Base-by-base conservation (phyloP, 805 yeast genomes). In the Candida argentea region DNA sequence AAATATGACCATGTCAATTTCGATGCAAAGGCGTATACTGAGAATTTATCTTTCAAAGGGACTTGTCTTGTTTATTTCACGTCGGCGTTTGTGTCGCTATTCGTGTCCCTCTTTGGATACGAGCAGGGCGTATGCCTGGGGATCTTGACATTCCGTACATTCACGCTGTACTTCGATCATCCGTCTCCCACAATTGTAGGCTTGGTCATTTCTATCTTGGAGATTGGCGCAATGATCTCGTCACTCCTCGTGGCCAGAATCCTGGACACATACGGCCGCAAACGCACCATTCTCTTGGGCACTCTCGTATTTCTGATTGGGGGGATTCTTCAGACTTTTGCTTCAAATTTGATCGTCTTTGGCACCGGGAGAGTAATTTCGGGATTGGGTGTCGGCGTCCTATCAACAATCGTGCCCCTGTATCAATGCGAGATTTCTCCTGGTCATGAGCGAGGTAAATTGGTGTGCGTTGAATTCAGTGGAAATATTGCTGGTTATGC, bases 371-470 rank as follows among this genome's bases (percentile, higher is more conserved):
- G 95, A 41, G 70, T 82, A 17, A 66, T 84, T 25, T 67, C 83
- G 22, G 95, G 95, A 11, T 40, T 84, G n/a, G 94, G 94, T 2
- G 87, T 85, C 15, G 95, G 95, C 3, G 57, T 85, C 30, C 58
- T 85, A 25, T 76, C 87, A 15, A 77, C 93, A 5, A 78, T 85
- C 36, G 87, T 85, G 7, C 94, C 94, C 1, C 76, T 83, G 27
- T 85, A 83, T 52, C 94, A 84, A 49, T 75, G 87, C 27, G 95
- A 85, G 47, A 82, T 86, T 27, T 73, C 87, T 5, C 95, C 95
- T 1, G 79, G 86, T 14, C 82, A 82, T 44, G 82, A 81, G 40
- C 67, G 95, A 45, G 95, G 95, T 2, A 70, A 73, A 43, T 61
- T 84, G 30, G 94, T 89, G 3, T 82, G 94, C 47, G 79, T 84